Percentiles rank a stretch among this genome's conserved stretches.
These are phyloP conservation scores for Solanum hybrid DNA, from an alignment of 305 asterid species.

Conservation along the genomic window DNA sequence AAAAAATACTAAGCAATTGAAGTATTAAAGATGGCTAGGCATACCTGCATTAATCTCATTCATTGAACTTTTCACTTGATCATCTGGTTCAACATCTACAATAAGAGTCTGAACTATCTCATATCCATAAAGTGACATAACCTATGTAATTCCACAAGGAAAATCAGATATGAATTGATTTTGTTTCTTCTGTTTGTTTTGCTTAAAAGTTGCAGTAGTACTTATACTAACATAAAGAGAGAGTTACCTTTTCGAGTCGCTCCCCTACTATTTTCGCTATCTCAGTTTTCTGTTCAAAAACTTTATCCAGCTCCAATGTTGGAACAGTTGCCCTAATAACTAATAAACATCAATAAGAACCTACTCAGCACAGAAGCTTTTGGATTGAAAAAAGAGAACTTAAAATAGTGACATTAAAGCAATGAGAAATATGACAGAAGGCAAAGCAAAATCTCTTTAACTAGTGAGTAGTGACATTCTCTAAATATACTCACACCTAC, in stretches of 20 bases:
- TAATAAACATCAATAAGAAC: not conserved
- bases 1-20: not conserved
- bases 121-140: constrained; percentile 22
- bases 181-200: not conserved
- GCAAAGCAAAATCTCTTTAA: not conserved
- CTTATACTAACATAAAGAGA: not conserved
- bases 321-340: constrained; percentile 22
- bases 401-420: not conserved
- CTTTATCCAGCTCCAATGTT: constrained; percentile 15
- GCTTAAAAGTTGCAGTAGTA: not conserved
- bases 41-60: constrained; percentile 2
- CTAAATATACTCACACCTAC: not conserved
- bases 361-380: not conserved
- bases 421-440: not conserved
- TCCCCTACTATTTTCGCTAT: constrained; percentile 17
- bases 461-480: not conserved
- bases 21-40: not conserved
- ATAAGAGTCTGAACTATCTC: constrained; percentile 27
- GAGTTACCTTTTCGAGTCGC: constrained; percentile 16
- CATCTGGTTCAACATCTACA: constrained; percentile 22
- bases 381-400: not conserved
- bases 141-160: constrained; percentile 8
- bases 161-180: not conserved
- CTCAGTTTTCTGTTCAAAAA: constrained; percentile 19
- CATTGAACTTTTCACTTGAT: constrained; percentile 8